phyloP scores from a whole-genome alignment of 2,329 filamentous ascomycete species.

The Xylaria sp. region DNA sequence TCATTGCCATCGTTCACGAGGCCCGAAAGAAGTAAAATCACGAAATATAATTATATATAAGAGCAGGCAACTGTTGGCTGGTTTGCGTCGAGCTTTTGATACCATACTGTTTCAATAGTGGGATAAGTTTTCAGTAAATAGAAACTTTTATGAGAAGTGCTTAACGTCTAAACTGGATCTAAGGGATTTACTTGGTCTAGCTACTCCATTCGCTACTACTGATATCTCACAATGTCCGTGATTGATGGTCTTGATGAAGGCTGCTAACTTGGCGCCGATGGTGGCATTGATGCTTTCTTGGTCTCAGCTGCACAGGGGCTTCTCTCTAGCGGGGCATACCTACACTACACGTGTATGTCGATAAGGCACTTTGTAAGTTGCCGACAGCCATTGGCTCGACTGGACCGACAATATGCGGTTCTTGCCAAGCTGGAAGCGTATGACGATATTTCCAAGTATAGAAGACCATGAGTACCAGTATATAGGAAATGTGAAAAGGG shows the following conservation, averaged over 20 bases:
- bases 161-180: not conserved
- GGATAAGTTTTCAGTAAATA: constrained; percentile 24
- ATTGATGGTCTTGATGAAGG: not conserved
- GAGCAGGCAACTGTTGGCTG: constrained; percentile 30
- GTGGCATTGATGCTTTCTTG: not conserved
- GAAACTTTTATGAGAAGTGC: constrained; percentile 12
- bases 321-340: not conserved
- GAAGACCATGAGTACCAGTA: not conserved
- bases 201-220: not conserved
- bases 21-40: constrained; percentile 61
- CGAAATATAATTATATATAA: constrained; percentile 24
- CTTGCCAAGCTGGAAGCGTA: not conserved
- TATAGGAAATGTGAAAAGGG: not conserved
- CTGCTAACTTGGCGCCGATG: not conserved
- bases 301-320: constrained; percentile 11
- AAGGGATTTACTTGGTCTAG: not conserved
- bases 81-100: constrained; percentile 33
- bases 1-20: constrained; percentile 83
- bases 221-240: not conserved
- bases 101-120: constrained; percentile 38
- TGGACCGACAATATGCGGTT: not conserved
- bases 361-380: not conserved
- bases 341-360: not conserved
- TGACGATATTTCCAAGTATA: not conserved
- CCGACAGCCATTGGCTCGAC: not conserved